Base-by-base conservation (phyloP, 139 green algal genomes). In the Chlorella sp. region DNA sequence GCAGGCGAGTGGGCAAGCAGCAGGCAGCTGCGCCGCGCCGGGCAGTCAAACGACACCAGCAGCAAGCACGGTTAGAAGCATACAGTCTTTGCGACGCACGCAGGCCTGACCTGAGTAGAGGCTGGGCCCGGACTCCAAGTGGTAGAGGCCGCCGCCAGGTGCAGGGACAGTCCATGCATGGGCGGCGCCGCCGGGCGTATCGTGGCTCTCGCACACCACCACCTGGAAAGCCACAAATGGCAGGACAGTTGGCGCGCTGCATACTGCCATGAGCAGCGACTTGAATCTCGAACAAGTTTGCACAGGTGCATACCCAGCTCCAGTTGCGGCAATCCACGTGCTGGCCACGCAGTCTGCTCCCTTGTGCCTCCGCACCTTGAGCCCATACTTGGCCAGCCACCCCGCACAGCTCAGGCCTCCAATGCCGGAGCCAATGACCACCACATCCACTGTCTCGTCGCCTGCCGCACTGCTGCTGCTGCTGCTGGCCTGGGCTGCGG, bases 91-190 rank as follows among this genome's bases (percentile, higher is more conserved):
- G n/a, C n/a, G n/a, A n/a, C n/a, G n/a, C n/a, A n/a, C n/a, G n/a
- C n/a, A n/a, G n/a, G n/a, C n/a, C n/a, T n/a, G 91, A 63, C 93
- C 94, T 18, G 88, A 94, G 87, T 97, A 98, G 41, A 98, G 90
- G 26, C 87, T 94, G 12, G 96, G 96, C 0, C 95, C 96, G 25
- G 84, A 91, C 90, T 99, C 97, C 80, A 99, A 99, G 71, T 97
- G 94, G 74, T 82, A 82, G 36, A 97, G 98, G 21, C 94, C 78
- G 4, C 90, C 85, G 0, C 86, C 57, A 1, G 76, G 76, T 13
- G 57, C 36, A 3, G 36, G 34, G 60, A 82, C 76, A 17, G 76
- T 72, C 90, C 91, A 99, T 0, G 91, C 85, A 88, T 99, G 97
- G 3, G 94, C 94, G 1, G 96, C 96, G 21, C 97, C 97, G 18